These are phyloP conservation scores for Russula sp. DNA, from an alignment of 768 basidiomycete genomes.

Conservation along the genomic window DNA sequence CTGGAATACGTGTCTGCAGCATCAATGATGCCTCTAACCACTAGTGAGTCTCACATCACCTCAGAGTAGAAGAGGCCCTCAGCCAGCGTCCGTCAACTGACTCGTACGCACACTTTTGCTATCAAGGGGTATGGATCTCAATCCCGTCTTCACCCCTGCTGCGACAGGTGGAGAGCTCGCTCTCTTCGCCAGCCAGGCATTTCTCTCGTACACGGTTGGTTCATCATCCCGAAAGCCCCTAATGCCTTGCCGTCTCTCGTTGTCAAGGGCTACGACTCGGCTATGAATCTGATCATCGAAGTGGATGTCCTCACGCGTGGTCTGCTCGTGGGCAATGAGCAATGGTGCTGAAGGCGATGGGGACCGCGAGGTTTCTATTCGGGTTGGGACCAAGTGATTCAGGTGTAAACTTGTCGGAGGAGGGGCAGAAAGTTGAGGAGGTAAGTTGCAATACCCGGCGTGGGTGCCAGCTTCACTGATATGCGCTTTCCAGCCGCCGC, in stretches of 20 bases:
- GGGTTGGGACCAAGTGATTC: slow-evolving; percentile 16
- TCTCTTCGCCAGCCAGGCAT: slow-evolving; percentile 80
- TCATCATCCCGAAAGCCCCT: no score
- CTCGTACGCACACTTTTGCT: neutral
- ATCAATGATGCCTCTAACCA: slow-evolving; percentile 56
- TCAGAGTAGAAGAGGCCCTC: neutral
- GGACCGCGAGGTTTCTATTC: neutral
- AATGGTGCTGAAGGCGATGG: neutral
- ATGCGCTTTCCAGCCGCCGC: no score
- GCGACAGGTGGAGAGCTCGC: slow-evolving; percentile 72
- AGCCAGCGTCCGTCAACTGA: neutral
- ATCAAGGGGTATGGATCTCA: slow-evolving; percentile 83
- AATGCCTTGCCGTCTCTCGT: slow-evolving; percentile 46
- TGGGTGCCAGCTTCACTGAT: neutral
- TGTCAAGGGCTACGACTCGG: slow-evolving; percentile 67
- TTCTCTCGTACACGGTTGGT: slow-evolving; percentile 84
- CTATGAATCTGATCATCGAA: slow-evolving; percentile 70
- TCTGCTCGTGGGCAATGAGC: slow-evolving; percentile 46
- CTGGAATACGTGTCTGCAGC: no score
- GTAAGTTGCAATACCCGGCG: slow-evolving; percentile 41
- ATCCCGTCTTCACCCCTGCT: slow-evolving; percentile 75
- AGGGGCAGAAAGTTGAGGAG: slow-evolving; percentile 67
- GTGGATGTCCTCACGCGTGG: slow-evolving; percentile 74
- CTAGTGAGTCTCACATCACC: slow-evolving; percentile 47
- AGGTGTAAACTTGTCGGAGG: slow-evolving; percentile 37